Evolutionary conservation across 352 stramenopile species (phyloP).

Genomic region (Phytophthora podocarpi): DNA sequence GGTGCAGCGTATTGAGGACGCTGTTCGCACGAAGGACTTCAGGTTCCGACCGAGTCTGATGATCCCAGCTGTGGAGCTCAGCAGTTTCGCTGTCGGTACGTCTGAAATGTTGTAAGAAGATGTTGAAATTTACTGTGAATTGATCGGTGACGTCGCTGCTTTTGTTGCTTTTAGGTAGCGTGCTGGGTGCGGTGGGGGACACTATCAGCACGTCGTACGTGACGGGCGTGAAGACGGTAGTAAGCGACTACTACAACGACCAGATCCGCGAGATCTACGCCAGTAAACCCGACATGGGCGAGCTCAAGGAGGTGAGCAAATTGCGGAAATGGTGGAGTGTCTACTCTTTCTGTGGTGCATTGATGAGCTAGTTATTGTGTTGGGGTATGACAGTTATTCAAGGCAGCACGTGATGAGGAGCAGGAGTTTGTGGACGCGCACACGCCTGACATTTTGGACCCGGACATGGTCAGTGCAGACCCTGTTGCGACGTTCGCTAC

Average conservation of each 20-base stretch:
- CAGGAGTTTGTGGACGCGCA: conserved; percentile 70
- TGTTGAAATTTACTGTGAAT: neutral
- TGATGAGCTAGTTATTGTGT: neutral
- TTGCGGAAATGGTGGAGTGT: neutral
- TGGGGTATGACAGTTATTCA: conserved; percentile 62
- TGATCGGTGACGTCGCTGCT: too few species aligned
- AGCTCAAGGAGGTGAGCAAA: conserved; percentile 68
- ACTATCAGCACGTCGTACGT: conserved; percentile 69
- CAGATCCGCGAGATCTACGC: conserved; percentile 89
- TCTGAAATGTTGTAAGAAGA: neutral
- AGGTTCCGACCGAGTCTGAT: conserved; percentile 77
- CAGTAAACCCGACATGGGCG: conserved; percentile 49
- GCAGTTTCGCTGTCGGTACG: conserved; percentile 57
- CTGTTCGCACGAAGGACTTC: conserved; percentile 44
- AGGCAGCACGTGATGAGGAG: conserved; percentile 71
- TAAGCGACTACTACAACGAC: conserved; percentile 90
- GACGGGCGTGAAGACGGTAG: conserved; percentile 73
- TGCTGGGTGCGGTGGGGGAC: conserved; percentile 59
- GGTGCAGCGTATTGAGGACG: conserved; percentile 53
- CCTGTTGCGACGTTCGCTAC: conserved; percentile 58
- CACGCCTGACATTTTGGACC: conserved; percentile 51
- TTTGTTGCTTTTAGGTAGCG: conserved; percentile 32
- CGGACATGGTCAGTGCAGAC: conserved; percentile 43
- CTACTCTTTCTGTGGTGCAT: too few species aligned
- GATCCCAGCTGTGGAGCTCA: conserved; percentile 56